A percentile compares a stretch with the other conserved stretches of the same genome.
phyloP scores from a whole-genome alignment of 2,329 filamentous ascomycete species.

The Botryotinia convoluta region DNA sequence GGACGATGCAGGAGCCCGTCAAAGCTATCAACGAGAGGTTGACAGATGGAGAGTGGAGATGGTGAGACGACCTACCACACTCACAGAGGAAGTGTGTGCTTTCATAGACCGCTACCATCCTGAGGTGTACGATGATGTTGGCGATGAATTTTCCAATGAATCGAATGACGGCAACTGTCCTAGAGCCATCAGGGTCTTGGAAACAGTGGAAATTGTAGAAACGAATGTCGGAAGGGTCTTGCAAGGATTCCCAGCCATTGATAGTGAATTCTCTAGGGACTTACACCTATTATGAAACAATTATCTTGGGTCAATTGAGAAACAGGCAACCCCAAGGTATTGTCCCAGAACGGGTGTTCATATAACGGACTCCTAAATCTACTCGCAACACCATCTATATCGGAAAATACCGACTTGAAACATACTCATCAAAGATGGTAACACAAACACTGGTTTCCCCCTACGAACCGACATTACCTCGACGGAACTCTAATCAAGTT shows the following conservation, averaged over 20 bases:
- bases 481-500: not conserved
- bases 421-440: not conserved
- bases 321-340: not conserved
- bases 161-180: not conserved
- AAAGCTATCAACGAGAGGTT: not conserved
- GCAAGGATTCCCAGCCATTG: not conserved
- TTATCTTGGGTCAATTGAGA: not conserved
- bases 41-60: not conserved
- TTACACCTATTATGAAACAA: not conserved
- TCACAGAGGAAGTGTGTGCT: not conserved
- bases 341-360: not conserved
- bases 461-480: not conserved
- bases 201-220: not conserved
- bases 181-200: not conserved
- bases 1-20: not conserved
- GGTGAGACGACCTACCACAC: not conserved
- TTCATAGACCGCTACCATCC: not conserved
- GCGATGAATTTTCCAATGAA: not conserved
- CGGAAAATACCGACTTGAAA: not conserved
- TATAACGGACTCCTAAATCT: not conserved
- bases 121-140: rapidly evolving
- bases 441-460: not conserved
- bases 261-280: not conserved
- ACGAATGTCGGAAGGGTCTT: not conserved
- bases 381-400: not conserved